Evolutionary conservation across 2,329 filamentous ascomycete species (phyloP).

Genomic region (Calonectria honghensis): DNA sequence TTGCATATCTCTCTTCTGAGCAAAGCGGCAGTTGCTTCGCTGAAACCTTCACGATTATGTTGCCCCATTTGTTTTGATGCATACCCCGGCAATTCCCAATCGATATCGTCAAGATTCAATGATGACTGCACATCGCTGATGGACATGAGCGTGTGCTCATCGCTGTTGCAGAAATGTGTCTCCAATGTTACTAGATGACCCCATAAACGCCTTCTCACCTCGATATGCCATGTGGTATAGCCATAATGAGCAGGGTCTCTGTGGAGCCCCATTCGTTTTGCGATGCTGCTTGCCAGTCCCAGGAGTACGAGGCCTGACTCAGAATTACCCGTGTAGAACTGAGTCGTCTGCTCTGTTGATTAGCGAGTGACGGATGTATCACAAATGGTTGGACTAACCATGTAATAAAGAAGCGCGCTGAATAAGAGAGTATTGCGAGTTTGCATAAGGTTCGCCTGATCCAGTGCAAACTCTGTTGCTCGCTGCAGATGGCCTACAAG

Average conservation of each 20-base stretch:
- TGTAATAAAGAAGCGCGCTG: constrained; percentile 3
- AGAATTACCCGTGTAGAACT: constrained; percentile 6
- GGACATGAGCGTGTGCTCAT: constrained; percentile 6
- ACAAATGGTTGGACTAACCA: background rate
- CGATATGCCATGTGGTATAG: constrained; percentile 6
- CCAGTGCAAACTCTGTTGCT: constrained; percentile 18
- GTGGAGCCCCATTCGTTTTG: constrained; percentile 11
- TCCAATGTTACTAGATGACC: background rate
- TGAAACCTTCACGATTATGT: constrained; percentile 4
- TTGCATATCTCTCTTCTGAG: constrained; percentile 1
- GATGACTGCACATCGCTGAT: constrained; percentile 6
- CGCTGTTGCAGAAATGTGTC: constrained; percentile 6
- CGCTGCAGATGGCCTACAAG: constrained; percentile 3
- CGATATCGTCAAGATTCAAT: constrained; percentile 7
- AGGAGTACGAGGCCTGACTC: constrained; percentile 1
- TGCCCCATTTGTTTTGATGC: background rate
- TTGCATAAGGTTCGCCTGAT: constrained; percentile 14
- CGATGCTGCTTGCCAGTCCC: background rate
- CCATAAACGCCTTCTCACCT: constrained; percentile 16
- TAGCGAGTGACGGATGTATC: background rate
- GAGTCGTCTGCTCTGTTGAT: background rate
- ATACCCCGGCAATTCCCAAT: constrained; percentile 5
- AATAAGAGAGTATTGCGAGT: constrained; percentile 12
- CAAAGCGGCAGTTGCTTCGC: background rate
- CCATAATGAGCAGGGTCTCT: constrained; percentile 11